phyloP scores from a whole-genome alignment of 208 protist species.

The Porcisia deanei region DNA sequence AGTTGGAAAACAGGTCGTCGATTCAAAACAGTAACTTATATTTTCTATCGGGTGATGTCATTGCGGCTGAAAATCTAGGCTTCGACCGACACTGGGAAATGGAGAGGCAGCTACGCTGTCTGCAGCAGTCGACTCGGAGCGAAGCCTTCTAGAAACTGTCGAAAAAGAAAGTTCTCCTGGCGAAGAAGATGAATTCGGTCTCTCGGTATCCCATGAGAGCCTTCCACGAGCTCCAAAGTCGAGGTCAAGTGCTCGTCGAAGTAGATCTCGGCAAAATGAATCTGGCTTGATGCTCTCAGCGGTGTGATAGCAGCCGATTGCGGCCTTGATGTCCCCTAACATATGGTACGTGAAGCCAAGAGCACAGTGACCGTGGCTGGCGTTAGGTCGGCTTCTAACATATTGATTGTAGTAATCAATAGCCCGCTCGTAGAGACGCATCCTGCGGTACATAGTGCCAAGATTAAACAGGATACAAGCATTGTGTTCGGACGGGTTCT shows the following conservation, averaged over 20 bases:
- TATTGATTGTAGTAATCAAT: conserved; percentile 82
- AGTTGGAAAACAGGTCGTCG: not conserved
- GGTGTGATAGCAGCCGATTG: conserved; percentile 88
- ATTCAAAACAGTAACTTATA: not conserved
- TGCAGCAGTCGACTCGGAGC: conserved; percentile 48
- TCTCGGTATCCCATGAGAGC: conserved; percentile 39
- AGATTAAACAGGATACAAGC: conserved; percentile 92
- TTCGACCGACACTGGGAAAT: conserved; percentile 57
- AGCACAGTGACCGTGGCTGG: conserved; percentile 78
- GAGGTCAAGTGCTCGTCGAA: conserved; percentile 72
- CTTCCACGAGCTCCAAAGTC: conserved; percentile 58
- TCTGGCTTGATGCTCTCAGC: conserved; percentile 86
- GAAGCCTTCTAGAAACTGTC: conserved; percentile 51
- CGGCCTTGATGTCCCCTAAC: conserved; percentile 68
- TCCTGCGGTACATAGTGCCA: conserved; percentile 69
- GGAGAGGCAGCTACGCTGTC: conserved; percentile 53
- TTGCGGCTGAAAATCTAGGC: conserved; percentile 47
- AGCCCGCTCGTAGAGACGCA: conserved; percentile 60
- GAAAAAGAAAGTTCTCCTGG: conserved; percentile 76
- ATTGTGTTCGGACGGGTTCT: conserved; percentile 74
- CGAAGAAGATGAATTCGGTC: conserved; percentile 34
- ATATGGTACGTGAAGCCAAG: conserved; percentile 90
- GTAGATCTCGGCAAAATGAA: conserved; percentile 83
- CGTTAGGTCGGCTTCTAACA: conserved; percentile 72
- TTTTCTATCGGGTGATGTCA: conserved; percentile 2